Base-by-base conservation (phyloP, 257 asterid species). In the Ballota nigra region DNA sequence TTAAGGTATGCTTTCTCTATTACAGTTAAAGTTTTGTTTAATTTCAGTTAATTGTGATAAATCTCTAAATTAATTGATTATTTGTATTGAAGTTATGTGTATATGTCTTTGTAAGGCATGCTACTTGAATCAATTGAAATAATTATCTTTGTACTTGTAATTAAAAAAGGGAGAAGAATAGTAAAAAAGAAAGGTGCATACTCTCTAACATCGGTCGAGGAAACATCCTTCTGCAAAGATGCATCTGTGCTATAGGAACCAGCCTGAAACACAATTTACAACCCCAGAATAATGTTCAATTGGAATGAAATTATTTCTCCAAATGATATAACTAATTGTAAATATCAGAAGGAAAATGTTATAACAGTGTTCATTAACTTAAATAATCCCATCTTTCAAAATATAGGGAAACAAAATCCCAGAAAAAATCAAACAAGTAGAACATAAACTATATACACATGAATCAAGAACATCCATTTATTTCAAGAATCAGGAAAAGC, bases 201-300 rank as follows among this genome's bases (percentile, higher is more conserved):
- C 98, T 80, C 85, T 80, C 64, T 82, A 4, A 68, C 77, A 9
- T 72, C 83, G 9, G 79, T 63, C 3, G 84, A 59, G 20, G 89
- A 63, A 73, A 43, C 59, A 76, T 80, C 89, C 68, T 83, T 79
- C 81, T 78, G 77, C 63, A 71, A 70, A 68, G 92, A 72, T 52
- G 92, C 85, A 59, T 79, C 77, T 1, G 96, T 80, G 63, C 86
- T 71, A 64, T 77, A 77, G 34, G 77, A n/a, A 47, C 20, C 16
- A n/a, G n/a, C 55, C n/a, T n/a, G n/a, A n/a, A n/a, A n/a, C n/a
- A 43, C 55, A n/a, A 47, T 1, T n/a, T n/a, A n/a, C 10, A 47
- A 47, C 9, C 20, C 53, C 55, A 47, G 9, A 47, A 15, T 47
- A 47, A 5, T n/a, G 9, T 0, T 16, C 3, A 47, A 47, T 47